Conservation (phyloP, 2,329 filamentous ascomycete species). For the Colletotrichum sansevieriae region DNA sequence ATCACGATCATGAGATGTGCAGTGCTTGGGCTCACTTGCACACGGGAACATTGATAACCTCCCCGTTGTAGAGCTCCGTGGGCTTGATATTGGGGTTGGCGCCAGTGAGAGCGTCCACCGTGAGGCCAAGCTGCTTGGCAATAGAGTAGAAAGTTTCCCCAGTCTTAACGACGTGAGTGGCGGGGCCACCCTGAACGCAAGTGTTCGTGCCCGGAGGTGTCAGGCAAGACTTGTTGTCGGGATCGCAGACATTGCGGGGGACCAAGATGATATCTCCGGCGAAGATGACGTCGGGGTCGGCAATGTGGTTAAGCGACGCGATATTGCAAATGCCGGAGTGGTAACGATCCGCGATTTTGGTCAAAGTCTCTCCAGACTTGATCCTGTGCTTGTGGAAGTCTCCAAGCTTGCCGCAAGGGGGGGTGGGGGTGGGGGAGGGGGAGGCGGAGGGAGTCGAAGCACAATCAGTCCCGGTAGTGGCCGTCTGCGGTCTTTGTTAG, state of each 20-base stretch:
- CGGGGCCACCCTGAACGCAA: slow-evolving; percentile 17
- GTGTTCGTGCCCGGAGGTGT: slow-evolving; percentile 1
- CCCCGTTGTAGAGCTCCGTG: slow-evolving; percentile 4
- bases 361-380: slow-evolving; percentile 17
- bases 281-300: slow-evolving; percentile 23
- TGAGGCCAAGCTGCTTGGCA: slow-evolving; percentile 77
- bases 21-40: slow-evolving; percentile 4
- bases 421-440: background rate
- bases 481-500: slow-evolving; percentile 11
- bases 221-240: slow-evolving; percentile 28
- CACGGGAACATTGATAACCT: slow-evolving; percentile 28
- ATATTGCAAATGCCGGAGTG: slow-evolving; percentile 34
- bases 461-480: background rate
- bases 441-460: background rate
- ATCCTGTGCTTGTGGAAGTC: slow-evolving; percentile 27
- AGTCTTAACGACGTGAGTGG: slow-evolving; percentile 75
- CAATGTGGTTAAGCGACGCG: slow-evolving; percentile 18
- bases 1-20: no score
- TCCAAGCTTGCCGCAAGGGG: slow-evolving; percentile 13
- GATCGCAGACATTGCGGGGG: slow-evolving; percentile 20
- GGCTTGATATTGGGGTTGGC: slow-evolving; percentile 23
- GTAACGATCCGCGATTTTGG: slow-evolving; percentile 17
- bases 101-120: slow-evolving; percentile 15
- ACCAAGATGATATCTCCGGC: slow-evolving; percentile 11
- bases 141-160: slow-evolving; percentile 85